Base-by-base conservation (phyloP, 1,284 basidiomycete genomes). In the Meira miltonrushii region DNA sequence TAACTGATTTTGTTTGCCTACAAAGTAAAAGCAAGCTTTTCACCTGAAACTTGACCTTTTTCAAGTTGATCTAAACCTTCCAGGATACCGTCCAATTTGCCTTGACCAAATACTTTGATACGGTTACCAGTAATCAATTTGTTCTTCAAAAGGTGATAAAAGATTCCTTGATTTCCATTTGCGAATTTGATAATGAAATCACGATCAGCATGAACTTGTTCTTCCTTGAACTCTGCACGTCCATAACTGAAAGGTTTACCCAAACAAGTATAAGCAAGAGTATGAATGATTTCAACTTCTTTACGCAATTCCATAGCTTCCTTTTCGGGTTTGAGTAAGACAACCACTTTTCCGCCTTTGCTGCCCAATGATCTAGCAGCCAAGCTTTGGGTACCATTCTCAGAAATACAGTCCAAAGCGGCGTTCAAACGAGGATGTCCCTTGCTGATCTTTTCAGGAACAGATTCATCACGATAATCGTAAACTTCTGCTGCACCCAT, bases 381-480 rank as follows among this genome's bases (percentile, higher is more conserved):
- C 12, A 71, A 62, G 50, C 60, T 60, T 55, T 69, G 67, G 17
- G 73, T 74, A 10, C 74, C 74, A 25, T 71, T 60, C 55, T 75
- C 73, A 2, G 65, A 68, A 55, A 69, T 70, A 57, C 71, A 74
- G 55, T 77, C 75, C 25, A 74, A 64, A 2, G 74, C 75, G 44
- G 63, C 61, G 56, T 55, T 62, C 12, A 77, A 54, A 44, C 71
- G 61, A 13, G 75, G 74, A 57, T 77, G 68, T 50, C 64, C 65
- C 19, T 61, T 58, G 9, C 64, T 55, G 49, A 77, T 75, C 59
- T 62, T 68, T 23, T 68, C 61, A 1, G 75, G 71, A 1, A 66
- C 65, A 7, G 58, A 53, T n/a, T 66, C 63, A 58, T 81, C 81
- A 28, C 69, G 76, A 77, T 87, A 86, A 71, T 86, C 84, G 52